Evolutionary conservation across 305 asterid genomes (phyloP), one percentile per base, ranked within the genome.

Genomic region (Rubia peregrina): DNA sequence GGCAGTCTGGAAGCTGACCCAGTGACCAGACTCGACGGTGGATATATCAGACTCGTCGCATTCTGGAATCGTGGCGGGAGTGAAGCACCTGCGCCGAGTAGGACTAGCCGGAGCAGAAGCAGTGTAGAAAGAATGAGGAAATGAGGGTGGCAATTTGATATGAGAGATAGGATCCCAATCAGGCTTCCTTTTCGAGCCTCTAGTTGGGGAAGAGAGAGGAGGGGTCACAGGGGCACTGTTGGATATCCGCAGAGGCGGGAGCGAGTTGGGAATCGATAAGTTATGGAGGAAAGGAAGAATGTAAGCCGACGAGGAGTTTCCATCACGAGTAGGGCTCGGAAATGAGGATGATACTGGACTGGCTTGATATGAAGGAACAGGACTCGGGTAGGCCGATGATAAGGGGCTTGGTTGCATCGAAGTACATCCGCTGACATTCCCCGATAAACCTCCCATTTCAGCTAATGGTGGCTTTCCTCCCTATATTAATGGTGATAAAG

Each of bases 141-240:
- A 82, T 57, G 90, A 72, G 71, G 75, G 77, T 71, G 75, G 77
- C 73, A 85, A 71, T 7, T 87, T 75, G 51, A 64, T 74, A 17
- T 76, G 77, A 61, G 91, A 75, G 70, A 87, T 80, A 13, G 92
- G 76, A 71, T 89, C 92, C 88, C 86, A 84, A 4, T 73, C 72
- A 42, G 86, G 86, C 71, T 81, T 88, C 61, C 84, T 88, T 79
- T 86, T 86, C 14, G 88, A 82, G 65, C 72, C 81, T 81, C 95
- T 82, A 21, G 91, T 88, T 12, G 97, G 97, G 61, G 97, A 91
- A 17, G 97, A 91, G 63, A 86, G 86, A 7, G 96, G 97, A 10
- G 97, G 97, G 16, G 97, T 91, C 22, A 91, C 91, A 9, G 97
- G 97, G 65, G 97, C 95, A 73, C 97, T 89, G 71, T 83, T 89